These are phyloP conservation scores for Sporothrix pseudoabietina DNA, from an alignment of 2,329 filamentous ascomycete genomes.

Conservation along the genomic window DNA sequence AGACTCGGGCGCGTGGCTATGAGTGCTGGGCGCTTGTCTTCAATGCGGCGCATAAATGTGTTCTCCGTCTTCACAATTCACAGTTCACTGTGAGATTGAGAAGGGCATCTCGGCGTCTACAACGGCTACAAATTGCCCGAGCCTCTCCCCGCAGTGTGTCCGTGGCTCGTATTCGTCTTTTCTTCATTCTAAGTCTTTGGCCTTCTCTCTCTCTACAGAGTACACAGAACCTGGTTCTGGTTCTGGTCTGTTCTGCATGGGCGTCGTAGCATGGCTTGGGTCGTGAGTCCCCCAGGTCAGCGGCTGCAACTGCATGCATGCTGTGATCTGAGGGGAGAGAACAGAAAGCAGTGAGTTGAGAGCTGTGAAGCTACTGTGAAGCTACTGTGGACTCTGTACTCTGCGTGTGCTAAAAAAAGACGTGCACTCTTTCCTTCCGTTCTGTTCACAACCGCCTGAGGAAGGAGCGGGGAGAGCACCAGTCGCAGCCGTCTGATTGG, in stretches of 20 bases:
- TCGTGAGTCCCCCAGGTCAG: neutral
- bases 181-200: neutral
- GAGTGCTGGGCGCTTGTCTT: neutral
- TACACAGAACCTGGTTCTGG: neutral
- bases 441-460: neutral
- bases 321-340: neutral
- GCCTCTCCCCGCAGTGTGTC: neutral
- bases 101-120: neutral
- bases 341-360: neutral
- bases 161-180: neutral
- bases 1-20: constrained; percentile 25
- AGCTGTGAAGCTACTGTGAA: neutral
- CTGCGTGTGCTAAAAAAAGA: constrained; percentile 11
- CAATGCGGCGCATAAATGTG: constrained; percentile 9
- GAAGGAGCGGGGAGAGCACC: constrained; percentile 3
- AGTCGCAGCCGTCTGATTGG: constrained; percentile 22
- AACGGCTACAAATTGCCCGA: neutral
- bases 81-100: neutral
- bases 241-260: neutral
- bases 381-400: neutral
- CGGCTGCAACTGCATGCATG: constrained; percentile 24
- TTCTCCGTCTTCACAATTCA: neutral
- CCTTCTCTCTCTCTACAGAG: neutral
- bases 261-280: neutral
- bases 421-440: neutral